These are phyloP conservation scores for Citrus sinensis DNA, from an alignment of 345 rosid species.

Conservation along the genomic window DNA sequence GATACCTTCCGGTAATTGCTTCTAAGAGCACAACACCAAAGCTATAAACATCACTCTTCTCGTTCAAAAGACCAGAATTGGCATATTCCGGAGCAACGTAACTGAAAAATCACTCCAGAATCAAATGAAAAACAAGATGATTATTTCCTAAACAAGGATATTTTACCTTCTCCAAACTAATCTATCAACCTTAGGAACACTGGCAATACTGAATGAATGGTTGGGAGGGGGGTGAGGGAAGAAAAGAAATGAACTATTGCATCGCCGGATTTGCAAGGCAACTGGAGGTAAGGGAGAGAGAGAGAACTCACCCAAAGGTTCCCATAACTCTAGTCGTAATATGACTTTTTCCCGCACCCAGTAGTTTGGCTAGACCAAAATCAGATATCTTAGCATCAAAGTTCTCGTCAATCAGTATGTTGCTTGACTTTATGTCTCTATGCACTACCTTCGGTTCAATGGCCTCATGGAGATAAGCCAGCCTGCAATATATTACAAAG, in stretches of 20 bases:
- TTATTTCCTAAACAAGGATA: background rate
- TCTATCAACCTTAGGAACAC: slow-evolving; percentile 4
- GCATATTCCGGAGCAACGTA: slow-evolving; percentile 98
- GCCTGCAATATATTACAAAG: slow-evolving; percentile 35
- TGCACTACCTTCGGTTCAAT: slow-evolving; percentile 99
- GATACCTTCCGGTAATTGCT: slow-evolving; percentile 98
- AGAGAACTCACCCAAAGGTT: slow-evolving; percentile 82
- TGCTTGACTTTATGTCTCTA: slow-evolving; percentile 96
- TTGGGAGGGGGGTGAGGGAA: no score
- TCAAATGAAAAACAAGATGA: background rate
- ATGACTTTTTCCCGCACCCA: slow-evolving; percentile 85
- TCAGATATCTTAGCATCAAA: slow-evolving; percentile 93
- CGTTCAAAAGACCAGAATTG: slow-evolving; percentile 84
- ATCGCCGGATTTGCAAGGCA: slow-evolving; percentile 1
- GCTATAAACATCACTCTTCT: slow-evolving; percentile 97
- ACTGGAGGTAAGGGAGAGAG: slow-evolving; percentile 8
- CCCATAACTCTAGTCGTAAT: slow-evolving; percentile 98
- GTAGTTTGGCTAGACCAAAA: slow-evolving; percentile 90
- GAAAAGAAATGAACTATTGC: background rate
- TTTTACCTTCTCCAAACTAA: slow-evolving; percentile 1
- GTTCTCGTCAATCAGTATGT: slow-evolving; percentile 76
- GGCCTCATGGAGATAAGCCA: slow-evolving; percentile 94
- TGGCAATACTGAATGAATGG: background rate
- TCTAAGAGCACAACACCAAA: slow-evolving; percentile 90
- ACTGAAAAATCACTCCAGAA: slow-evolving; percentile 32